These are phyloP conservation scores for Leccinum sublutescens DNA, from an alignment of 768 basidiomycete genomes.

Conservation along the genomic window DNA sequence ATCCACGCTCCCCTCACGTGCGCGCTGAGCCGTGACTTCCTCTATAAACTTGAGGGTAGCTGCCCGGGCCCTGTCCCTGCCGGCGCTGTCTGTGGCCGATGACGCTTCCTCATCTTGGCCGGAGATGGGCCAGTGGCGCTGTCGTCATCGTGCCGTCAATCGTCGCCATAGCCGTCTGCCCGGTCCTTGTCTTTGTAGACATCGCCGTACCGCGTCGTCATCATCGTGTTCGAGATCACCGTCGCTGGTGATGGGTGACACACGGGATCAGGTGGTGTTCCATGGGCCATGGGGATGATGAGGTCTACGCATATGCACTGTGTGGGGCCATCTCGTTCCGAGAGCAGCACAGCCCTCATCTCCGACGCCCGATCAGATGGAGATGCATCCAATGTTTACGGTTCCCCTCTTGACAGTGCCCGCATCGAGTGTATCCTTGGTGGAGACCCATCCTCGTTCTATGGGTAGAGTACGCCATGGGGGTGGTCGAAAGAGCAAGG, in stretches of 20 bases:
- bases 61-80: conserved; percentile 5
- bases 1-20: conserved; percentile 2
- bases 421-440: background rate
- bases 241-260: conserved; percentile 1
- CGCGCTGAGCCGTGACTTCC: background rate
- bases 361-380: background rate
- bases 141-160: background rate
- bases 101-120: conserved; percentile 6
- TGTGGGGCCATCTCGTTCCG: conserved; percentile 19
- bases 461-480: background rate
- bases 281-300: background rate
- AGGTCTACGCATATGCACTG: conserved; percentile 9
- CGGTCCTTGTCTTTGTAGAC: background rate
- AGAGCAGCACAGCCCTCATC: background rate
- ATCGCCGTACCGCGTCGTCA: background rate
- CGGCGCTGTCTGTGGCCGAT: conserved; percentile 29
- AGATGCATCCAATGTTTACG: conserved; percentile 30
- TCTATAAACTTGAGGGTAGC: conserved; percentile 15
- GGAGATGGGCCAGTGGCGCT: background rate
- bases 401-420: conserved; percentile 29
- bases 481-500: background rate
- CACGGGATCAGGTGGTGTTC: background rate
- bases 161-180: background rate
- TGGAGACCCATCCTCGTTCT: background rate
- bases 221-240: conserved; percentile 17